Conservation (phyloP, 352 stramenopile species). For the Blastocystis sp. region DNA sequence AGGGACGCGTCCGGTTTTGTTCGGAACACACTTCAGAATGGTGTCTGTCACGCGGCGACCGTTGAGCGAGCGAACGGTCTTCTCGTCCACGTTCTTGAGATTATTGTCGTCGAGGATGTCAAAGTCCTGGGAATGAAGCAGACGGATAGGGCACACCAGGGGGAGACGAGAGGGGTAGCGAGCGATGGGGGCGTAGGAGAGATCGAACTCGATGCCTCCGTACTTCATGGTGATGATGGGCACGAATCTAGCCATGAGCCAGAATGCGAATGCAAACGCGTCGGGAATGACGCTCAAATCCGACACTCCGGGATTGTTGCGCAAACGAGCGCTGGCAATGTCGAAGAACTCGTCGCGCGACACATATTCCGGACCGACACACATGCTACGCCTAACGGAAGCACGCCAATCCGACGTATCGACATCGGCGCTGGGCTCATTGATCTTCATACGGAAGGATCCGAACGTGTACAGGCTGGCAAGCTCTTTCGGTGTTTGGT, state of each 20-base stretch:
- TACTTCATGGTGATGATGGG: conserved; percentile 69
- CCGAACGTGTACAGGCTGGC: conserved; percentile 84
- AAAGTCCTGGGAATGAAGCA: conserved; percentile 76
- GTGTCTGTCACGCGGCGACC: conserved; percentile 90
- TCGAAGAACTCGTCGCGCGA: conserved; percentile 83
- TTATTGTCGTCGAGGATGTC: conserved; percentile 81
- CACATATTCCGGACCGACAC: conserved; percentile 79
- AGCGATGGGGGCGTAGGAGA: conserved; percentile 59
- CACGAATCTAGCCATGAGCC: conserved; percentile 76
- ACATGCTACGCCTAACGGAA: conserved; percentile 81
- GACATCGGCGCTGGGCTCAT: conserved; percentile 76
- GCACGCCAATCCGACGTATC: background rate
- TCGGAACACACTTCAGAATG: conserved; percentile 85
- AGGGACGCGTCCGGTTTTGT: conserved; percentile 74
- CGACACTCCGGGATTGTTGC: conserved; percentile 78
- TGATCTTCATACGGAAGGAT: conserved; percentile 82
- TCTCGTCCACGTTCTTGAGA: conserved; percentile 85
- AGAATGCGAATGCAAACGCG: conserved; percentile 91
- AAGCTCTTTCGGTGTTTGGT: conserved; percentile 73
- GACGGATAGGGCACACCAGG: conserved; percentile 74
- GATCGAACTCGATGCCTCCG: conserved; percentile 66
- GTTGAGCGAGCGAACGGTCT: conserved; percentile 84
- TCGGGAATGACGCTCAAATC: conserved; percentile 81
- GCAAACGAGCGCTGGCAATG: conserved; percentile 79
- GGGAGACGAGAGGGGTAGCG: conserved; percentile 43